These are phyloP conservation scores for Coniochaeta sp. DNA, from an alignment of 2,329 filamentous ascomycete genomes.

Conservation along the genomic window DNA sequence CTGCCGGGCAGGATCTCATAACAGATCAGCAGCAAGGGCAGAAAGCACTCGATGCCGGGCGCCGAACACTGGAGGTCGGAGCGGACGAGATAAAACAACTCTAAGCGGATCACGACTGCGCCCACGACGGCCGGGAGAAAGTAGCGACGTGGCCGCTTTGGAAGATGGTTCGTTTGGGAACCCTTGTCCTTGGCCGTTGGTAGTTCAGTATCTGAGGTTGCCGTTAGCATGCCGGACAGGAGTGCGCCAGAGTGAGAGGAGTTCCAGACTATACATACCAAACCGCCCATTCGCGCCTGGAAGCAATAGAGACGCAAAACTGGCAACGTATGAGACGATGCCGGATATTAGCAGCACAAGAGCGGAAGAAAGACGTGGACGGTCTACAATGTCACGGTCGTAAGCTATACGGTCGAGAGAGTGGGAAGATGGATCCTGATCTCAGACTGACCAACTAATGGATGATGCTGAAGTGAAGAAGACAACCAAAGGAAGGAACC, in stretches of 20 bases:
- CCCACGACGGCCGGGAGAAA: slow-evolving; percentile 35
- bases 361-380: slow-evolving; percentile 39
- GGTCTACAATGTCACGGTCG: slow-evolving; percentile 25
- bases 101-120: slow-evolving; percentile 38
- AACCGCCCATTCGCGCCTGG: slow-evolving; percentile 41
- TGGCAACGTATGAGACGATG: slow-evolving; percentile 29
- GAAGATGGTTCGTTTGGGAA: slow-evolving; percentile 26
- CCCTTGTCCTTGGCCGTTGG: slow-evolving; percentile 16
- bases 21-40: slow-evolving; percentile 35
- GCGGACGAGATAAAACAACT: slow-evolving; percentile 38
- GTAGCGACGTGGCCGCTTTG: slow-evolving; percentile 38
- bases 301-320: slow-evolving; percentile 36
- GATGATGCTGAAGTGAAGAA: slow-evolving; percentile 37
- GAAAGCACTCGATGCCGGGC: slow-evolving; percentile 42
- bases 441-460: slow-evolving; percentile 34
- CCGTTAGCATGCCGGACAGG: neutral
- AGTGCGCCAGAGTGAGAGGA: neutral
- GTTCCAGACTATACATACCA: slow-evolving; percentile 17
- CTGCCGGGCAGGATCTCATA: slow-evolving; percentile 36
- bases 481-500: slow-evolving; percentile 41
- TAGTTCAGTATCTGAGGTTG: slow-evolving; percentile 16
- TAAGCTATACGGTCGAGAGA: neutral
- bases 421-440: neutral
- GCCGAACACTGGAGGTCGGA: slow-evolving; percentile 42
- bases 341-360: slow-evolving; percentile 40